Base-by-base conservation (phyloP, 1,139 yeast genomes). In the Yamadazyma sp. region DNA sequence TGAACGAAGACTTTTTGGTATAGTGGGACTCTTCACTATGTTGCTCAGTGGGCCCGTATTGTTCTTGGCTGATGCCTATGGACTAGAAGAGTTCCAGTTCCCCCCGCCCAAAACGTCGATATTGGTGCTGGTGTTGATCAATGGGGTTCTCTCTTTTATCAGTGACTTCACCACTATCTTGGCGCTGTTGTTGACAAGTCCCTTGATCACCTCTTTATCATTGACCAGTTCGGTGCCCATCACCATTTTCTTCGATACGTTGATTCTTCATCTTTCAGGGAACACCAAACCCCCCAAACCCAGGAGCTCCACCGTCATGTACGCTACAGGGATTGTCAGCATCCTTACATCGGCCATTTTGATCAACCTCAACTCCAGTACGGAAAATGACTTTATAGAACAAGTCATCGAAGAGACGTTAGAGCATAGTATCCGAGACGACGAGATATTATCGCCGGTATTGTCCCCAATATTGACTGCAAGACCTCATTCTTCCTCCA, bases 151-250 rank as follows among this genome's bases (percentile, higher is more conserved):
- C 34, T 69, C 77, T 3, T 72, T 73, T 22, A 53, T 73, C 5
- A 75, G 81, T 0, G 82, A 77, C 49, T 77, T 68, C 44, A 58
- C 66, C 17, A 72, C 78, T 1, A 66, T 76, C 7, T 51, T 75
- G 25, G 80, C 82, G 5, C 67, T 77, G 65, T 54, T 77, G 18
- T 61, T 76, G 33, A 77, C 81, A 0, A 74, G 79, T 39, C 83
- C 83, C 0, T 61, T 77, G 41, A 70, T 77, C 8, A 73, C 79
- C 2, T 68, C 80, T 7, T 61, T 77, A 29, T 74, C 81, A 4
- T 56, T 77, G 29, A 74, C 81, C 0, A 65, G 77, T 0, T 73
- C 77, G 0, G 74, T 77, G 27, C 83, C 83, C 2, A 64, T 77
- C 25, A 73, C 77, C 22, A 73, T 77, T 41, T 63, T 73, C 41